Base-by-base conservation (phyloP, 2,329 filamentous ascomycete genomes). In the Ophiocordyceps camponoti-rufipedis region DNA sequence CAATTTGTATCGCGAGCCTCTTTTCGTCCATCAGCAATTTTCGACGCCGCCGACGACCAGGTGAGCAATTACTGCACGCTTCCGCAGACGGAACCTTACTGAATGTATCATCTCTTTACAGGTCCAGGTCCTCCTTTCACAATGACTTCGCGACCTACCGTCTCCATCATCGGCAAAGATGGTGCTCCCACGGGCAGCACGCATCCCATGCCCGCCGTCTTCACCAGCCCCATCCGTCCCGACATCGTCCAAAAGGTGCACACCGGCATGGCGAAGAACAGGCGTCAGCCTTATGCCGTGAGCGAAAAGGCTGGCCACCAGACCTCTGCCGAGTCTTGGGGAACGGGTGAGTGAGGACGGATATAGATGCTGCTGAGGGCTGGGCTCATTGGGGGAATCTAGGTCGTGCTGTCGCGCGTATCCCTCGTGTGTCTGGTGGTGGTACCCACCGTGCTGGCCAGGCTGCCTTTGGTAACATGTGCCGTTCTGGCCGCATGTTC, bases 251-350 rank as follows among this genome's bases (percentile, higher is more conserved):
- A 96, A 80, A 83, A 88, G 70, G 83, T 96, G 63, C 91, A 98
- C 82, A 94, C 86, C 63, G 91, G 91, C 64, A 93, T 98, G 78
- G 89, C 89, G 68, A 98, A 98, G 86, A 98, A 98, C 82, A 95
- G 94, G 82, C 84, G 91, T 69, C 91, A 98, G 64, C 88, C 91
- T 60, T 98, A 98, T 71, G 80, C 91, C 64, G 91, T 98, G 78
- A 94, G 87, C 82, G 89, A 96, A 84, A 98, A 98, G 85, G 91
- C 91, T 66, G 91, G 91, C 76, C 91, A 98, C 76, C 91, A 98
- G 78, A 98, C 91, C 67, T 94, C 86, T 72, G 91, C 91, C 67
- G 91, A 98, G 80, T 98, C 93, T 58, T 98, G 91, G 91, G 89
- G 89, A 82, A 96, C 89, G 75, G 89, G 86, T 93, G 69, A 72